A percentile compares a stretch with the other conserved stretches of the same genome.
Evolutionary conservation across 2,329 filamentous ascomycete genomes (phyloP).

Genomic region (Celoporthe dispersa): DNA sequence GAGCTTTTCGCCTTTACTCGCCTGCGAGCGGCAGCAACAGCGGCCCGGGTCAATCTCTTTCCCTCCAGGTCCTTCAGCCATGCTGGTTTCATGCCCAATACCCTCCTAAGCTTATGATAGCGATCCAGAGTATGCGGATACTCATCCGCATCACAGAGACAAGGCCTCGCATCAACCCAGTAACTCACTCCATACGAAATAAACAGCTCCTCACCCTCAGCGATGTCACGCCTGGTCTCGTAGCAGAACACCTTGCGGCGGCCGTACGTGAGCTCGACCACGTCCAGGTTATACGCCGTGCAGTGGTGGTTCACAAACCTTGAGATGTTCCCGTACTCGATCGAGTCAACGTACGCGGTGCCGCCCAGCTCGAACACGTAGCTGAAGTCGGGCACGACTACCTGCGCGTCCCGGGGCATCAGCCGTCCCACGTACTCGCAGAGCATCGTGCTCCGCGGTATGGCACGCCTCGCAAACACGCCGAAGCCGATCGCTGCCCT

Average conservation of each 20-base stretch:
- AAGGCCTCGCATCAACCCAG: neutral
- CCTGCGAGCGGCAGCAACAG: neutral
- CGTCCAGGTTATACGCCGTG: slow-evolving; percentile 11
- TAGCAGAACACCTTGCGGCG: slow-evolving; percentile 13
- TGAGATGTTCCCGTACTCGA: slow-evolving; percentile 14
- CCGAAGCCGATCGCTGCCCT: slow-evolving; percentile 11
- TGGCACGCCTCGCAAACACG: slow-evolving; percentile 10
- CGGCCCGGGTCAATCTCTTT: neutral
- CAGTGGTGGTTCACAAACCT: slow-evolving; percentile 21
- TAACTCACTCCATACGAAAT: slow-evolving; percentile 11
- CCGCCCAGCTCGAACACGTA: neutral
- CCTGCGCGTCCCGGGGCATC: neutral
- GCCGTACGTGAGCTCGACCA: slow-evolving; percentile 10
- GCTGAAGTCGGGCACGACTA: neutral
- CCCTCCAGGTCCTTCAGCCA: neutral
- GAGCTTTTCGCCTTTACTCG: neutral
- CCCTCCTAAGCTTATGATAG: neutral
- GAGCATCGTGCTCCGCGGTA: neutral
- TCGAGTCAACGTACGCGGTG: neutral
- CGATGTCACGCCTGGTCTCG: slow-evolving; percentile 3
- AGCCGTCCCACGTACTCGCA: slow-evolving; percentile 22
- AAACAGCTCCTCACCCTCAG: slow-evolving; percentile 13
- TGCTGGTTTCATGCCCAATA: neutral
- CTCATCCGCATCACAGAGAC: slow-evolving; percentile 2
- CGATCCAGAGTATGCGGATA: neutral